These are phyloP conservation scores for Gentiana straminea DNA, from an alignment of 257 asterid genomes.

Conservation along the genomic window DNA sequence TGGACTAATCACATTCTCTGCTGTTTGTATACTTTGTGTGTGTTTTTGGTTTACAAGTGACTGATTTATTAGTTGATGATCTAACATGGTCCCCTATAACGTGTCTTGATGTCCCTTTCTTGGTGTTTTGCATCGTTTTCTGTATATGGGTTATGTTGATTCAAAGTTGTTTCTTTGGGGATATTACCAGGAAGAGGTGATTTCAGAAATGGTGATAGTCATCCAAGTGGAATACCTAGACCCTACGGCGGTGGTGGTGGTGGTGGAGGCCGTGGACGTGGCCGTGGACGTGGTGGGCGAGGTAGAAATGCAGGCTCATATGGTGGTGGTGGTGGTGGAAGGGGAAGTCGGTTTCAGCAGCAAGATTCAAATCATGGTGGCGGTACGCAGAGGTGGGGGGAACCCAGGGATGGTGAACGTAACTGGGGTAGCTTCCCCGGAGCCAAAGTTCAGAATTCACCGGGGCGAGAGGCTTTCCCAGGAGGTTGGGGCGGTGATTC, in stretches of 20 bases:
- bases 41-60: background rate
- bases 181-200: slow-evolving; percentile 59
- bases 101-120: background rate
- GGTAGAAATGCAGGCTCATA: slow-evolving; percentile 41
- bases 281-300: slow-evolving; percentile 29
- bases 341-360: slow-evolving; percentile 14
- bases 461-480: slow-evolving; percentile 13
- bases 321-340: slow-evolving; percentile 32
- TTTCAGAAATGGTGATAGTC: slow-evolving; percentile 45
- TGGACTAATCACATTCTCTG: background rate
- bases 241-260: slow-evolving; percentile 42
- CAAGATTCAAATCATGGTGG: slow-evolving; percentile 33
- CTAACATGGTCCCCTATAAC: too few species aligned
- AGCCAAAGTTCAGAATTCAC: slow-evolving; percentile 36
- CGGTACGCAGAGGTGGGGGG: slow-evolving; percentile 37
- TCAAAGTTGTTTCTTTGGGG: background rate
- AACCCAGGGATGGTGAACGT: slow-evolving; percentile 44
- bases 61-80: background rate
- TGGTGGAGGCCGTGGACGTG: slow-evolving; percentile 35
- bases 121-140: background rate
- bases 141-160: background rate
- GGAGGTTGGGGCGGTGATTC: slow-evolving; percentile 38
- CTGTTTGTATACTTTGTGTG: background rate
- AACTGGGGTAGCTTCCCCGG: slow-evolving; percentile 51
- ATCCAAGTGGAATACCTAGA: slow-evolving; percentile 51